phyloP scores from a whole-genome alignment of 225 moss, liverwort and hornwort species.

The Straminergon stramineum region DNA sequence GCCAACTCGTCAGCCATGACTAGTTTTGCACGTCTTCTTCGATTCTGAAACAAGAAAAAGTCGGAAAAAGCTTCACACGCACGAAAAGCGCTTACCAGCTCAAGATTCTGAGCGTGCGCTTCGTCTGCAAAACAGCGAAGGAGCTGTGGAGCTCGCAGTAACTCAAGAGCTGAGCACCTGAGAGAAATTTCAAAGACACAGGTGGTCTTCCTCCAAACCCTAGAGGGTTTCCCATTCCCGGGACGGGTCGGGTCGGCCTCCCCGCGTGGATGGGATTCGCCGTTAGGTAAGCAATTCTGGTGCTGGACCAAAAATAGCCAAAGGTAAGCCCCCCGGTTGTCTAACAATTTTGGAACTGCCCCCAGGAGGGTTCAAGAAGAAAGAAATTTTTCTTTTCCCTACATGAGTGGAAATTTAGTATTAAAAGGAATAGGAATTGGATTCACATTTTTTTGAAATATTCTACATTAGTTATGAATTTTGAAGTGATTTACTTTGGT shows the following conservation, averaged over 20 bases:
- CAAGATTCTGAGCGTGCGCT: background rate
- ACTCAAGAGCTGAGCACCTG: background rate
- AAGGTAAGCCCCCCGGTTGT: background rate
- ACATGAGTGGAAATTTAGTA: background rate
- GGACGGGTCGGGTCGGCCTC: background rate
- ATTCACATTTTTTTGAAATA: background rate
- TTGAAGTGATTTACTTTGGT: background rate
- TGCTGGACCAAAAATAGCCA: background rate
- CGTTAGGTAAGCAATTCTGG: background rate
- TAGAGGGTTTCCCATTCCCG: background rate
- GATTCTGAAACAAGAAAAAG: background rate
- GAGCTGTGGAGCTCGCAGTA: background rate
- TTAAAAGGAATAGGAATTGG: background rate
- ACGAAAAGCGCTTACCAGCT: background rate
- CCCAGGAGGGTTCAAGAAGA: background rate
- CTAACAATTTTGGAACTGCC: background rate
- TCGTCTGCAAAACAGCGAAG: background rate
- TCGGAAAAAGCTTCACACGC: background rate
- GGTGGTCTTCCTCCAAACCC: background rate
- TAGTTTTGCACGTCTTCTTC: background rate
- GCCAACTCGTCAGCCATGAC: conserved; percentile 20
- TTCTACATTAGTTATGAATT: background rate
- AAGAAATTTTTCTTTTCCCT: background rate
- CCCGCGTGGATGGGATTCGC: too few relatives aligned
- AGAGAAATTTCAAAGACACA: background rate